Base-by-base conservation (phyloP, 768 basidiomycete genomes). In the Crassisporium funariophilum region DNA sequence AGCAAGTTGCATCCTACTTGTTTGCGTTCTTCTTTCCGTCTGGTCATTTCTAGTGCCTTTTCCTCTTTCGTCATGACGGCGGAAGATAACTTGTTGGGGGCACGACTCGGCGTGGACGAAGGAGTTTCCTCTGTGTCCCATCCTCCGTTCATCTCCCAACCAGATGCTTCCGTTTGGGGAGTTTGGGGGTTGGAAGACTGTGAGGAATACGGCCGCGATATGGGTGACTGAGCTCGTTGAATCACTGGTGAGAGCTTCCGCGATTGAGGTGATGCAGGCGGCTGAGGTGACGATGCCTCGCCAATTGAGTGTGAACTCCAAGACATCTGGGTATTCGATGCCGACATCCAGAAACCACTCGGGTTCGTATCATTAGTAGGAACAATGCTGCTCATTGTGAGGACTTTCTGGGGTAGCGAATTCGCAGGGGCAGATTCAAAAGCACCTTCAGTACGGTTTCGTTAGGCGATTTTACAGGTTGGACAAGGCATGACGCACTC, bases 41-140 rank as follows among this genome's bases (percentile, higher is more conserved):
- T 74, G 6, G 87, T 88, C 84, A 98, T 87, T 71, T 97, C 92
- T n/a, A 83, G 84, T 1, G 90, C 90, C 65, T 89, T 95, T 56
- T 95, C 93, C 65, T 97, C 95, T 64, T 93, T 97, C 20, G 81
- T 78, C 77, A 92, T 73, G 1, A 64, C 66, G 20, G 78, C 66
- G 45, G 74, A 70, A 19, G 60, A 55, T 2, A 67, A 45, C n/a
- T 60, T 38, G n/a, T n/a, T n/a, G n/a, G n/a, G n/a, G n/a, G 63
- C 46, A 7, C 40, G 29, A 4, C 40, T 7, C 7, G 40, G 41
- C 1, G 39, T 19, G 37, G 51, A 11, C n/a, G 40, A 19, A 10
- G 36, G 20, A 5, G 11, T 5, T 31, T 31, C 29, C 29, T n/a
- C 29, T n/a, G n/a, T 31, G 11, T 5, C 29, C 29, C 29, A 31